Evolutionary conservation across 2,329 filamentous ascomycete species (phyloP).

Genomic region (Ophiocordyceps sinensis): DNA sequence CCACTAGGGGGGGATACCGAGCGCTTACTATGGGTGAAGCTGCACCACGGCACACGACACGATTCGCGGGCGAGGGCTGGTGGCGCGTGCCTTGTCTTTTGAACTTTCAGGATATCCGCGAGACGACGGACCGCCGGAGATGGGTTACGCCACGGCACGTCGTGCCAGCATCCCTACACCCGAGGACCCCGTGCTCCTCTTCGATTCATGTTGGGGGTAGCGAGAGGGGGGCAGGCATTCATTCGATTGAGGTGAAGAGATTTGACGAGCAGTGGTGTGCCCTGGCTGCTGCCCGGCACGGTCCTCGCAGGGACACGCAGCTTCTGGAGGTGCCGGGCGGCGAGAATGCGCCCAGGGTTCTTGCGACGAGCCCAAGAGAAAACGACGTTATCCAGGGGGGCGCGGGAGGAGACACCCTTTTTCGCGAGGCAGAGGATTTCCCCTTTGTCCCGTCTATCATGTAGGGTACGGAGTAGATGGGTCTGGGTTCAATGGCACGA

Average conservation of each 20-base stretch:
- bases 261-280: too few relatives aligned
- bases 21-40: neutral
- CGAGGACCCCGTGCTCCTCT: neutral
- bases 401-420: constrained; percentile 2
- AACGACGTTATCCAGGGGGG: too few relatives aligned
- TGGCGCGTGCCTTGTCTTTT: neutral
- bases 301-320: too few relatives aligned
- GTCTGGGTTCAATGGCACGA: constrained; percentile 4
- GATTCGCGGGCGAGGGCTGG: neutral
- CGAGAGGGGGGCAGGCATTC: neutral
- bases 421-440: neutral
- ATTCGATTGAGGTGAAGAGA: too few relatives aligned
- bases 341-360: too few relatives aligned
- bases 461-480: constrained; percentile 6
- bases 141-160: neutral
- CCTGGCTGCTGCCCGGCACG: too few relatives aligned
- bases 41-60: neutral
- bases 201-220: neutral
- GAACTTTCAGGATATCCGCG: constrained; percentile 9
- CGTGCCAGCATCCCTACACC: neutral
- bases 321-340: too few relatives aligned
- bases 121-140: neutral
- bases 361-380: too few relatives aligned
- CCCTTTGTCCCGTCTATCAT: constrained; percentile 5
- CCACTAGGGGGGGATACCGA: constrained; percentile 15